These are phyloP conservation scores for Acrodontium crateriforme DNA, from an alignment of 2,329 filamentous ascomycete species.

Conservation along the genomic window DNA sequence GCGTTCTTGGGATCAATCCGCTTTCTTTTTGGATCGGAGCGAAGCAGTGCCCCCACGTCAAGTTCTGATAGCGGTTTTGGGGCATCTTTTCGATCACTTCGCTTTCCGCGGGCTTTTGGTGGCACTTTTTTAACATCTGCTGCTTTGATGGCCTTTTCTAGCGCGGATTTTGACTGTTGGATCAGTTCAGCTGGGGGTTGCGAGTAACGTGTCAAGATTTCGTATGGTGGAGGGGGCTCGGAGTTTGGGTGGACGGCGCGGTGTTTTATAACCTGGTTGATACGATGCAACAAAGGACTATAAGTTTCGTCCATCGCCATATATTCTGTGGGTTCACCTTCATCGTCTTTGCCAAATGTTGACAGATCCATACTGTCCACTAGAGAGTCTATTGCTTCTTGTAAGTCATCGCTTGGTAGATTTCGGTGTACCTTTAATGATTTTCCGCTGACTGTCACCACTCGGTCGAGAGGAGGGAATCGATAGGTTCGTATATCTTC, in stretches of 20 bases:
- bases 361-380: slow-evolving; percentile 89
- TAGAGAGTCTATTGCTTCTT: slow-evolving; percentile 74
- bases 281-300: slow-evolving; percentile 73
- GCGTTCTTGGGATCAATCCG: slow-evolving; percentile 58
- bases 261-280: slow-evolving; percentile 72
- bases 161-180: slow-evolving; percentile 38
- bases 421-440: slow-evolving; percentile 69
- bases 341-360: slow-evolving; percentile 54
- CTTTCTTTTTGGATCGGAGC: slow-evolving; percentile 31
- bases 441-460: slow-evolving; percentile 76
- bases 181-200: slow-evolving; percentile 56
- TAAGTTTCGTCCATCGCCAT: slow-evolving; percentile 68
- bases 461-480: slow-evolving; percentile 78
- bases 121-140: slow-evolving; percentile 66
- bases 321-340: slow-evolving; percentile 55
- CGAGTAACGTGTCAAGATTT: slow-evolving; percentile 58
- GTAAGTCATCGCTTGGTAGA: slow-evolving; percentile 60
- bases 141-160: slow-evolving; percentile 51
- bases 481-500: slow-evolving; percentile 85
- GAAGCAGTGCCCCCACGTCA: slow-evolving; percentile 71
- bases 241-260: slow-evolving; percentile 62
- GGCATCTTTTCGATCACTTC: slow-evolving; percentile 42
- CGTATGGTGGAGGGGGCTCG: slow-evolving; percentile 46
- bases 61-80: slow-evolving; percentile 81
- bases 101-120: slow-evolving; percentile 38